Base-by-base conservation (phyloP, 1,284 basidiomycete genomes). In the Phylloporus sp. region DNA sequence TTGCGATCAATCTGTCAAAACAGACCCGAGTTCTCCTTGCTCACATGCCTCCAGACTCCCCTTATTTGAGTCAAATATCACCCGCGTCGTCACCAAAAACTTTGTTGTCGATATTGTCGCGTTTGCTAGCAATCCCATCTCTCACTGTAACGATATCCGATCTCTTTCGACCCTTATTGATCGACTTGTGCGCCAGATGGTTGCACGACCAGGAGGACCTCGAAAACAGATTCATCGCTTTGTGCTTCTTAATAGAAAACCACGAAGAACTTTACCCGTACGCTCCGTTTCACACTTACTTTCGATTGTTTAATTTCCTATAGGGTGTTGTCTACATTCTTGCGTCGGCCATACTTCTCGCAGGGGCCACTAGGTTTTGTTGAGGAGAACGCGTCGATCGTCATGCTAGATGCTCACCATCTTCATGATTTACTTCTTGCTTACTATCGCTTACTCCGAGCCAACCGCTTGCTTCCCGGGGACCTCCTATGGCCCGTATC, bases 221-320 rank as follows among this genome's bases (percentile, higher is more conserved):
- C 8, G 85, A 88, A 71, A 82, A 86, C 53, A 86, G 87, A 73
- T 78, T 94, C 32, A 82, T 85, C 64, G 90, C 91, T 2, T 77
- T 94, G 14, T 89, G 83, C 76, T 75, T 87, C 62, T 81, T 92
- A 65, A 74, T 94, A 41, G 89, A 93, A 80, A 82, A 86, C 53
- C 90, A 94, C 72, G 87, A 90, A 74, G 92, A 94, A 77, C 80
- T 94, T 49, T 94, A 88, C 73, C 88, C 93, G 93, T 94, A 74
- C 70, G 93, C 85, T 19, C 53, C 59, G 19, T 57, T 64, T 65
- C 20, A 73, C 66, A 55, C 52, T 57, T 56, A 1, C 53, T 5
- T 63, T 52, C 45, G 57, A 32, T 27, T 59, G 60, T 32, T 67
- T 52, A 39, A 23, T 61, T 56, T 68, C 55, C 57, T 68, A 14